A percentile compares a stretch with the other conserved stretches of the same genome.
Evolutionary conservation across 495 filamentous ascomycete species (phyloP).

Genomic region (Annulohypoxylon bovei): DNA sequence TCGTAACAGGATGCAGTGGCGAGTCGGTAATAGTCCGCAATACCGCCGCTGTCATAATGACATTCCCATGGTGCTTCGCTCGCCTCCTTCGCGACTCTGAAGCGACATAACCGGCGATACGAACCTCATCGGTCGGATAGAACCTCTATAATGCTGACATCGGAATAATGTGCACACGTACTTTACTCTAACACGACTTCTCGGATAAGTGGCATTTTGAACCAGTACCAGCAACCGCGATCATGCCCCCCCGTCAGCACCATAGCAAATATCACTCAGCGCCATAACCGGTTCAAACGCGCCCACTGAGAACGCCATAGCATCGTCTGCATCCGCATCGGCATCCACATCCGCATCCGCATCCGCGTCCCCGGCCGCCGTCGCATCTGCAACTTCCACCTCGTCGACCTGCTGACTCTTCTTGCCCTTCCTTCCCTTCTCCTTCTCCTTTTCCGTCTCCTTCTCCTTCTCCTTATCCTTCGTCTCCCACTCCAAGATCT

Average conservation of each 20-base stretch:
- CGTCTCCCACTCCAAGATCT: conserved; percentile 28
- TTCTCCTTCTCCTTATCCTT: conserved; percentile 22
- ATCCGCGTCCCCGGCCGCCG: not conserved
- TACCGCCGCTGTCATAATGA: not conserved
- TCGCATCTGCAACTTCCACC: not conserved
- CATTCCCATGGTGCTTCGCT: not conserved
- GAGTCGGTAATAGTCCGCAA: not conserved
- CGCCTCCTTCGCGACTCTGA: not conserved
- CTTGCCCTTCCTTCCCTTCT: not conserved
- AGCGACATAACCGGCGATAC: not conserved
- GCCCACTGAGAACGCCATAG: not conserved
- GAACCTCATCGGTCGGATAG: not conserved
- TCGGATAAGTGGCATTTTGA: not conserved
- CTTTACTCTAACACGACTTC: too few relatives aligned
- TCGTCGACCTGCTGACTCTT: not conserved
- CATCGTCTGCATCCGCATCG: not conserved
- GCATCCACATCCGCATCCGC: not conserved
- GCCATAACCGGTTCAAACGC: conserved; percentile 13
- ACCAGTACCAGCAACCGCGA: not conserved
- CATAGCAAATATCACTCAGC: conserved; percentile 8
- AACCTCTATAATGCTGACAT: not conserved
- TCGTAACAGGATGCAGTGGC: not conserved
- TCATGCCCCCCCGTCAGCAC: not conserved
- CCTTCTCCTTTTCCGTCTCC: not conserved
- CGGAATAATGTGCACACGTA: not conserved